These are phyloP conservation scores for Alternaria tenuissima DNA, from an alignment of 2,329 filamentous ascomycete genomes.

Conservation along the genomic window DNA sequence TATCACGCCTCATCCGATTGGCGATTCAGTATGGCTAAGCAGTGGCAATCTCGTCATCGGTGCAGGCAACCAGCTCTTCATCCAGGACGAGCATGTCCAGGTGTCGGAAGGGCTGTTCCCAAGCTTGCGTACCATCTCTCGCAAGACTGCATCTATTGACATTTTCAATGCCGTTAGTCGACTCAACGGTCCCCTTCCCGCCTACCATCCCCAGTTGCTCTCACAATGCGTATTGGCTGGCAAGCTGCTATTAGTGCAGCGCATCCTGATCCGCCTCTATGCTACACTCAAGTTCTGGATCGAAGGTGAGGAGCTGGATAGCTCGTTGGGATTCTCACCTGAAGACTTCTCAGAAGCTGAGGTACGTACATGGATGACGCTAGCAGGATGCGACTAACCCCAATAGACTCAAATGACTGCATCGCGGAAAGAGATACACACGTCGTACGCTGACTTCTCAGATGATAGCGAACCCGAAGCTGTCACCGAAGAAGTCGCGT, in stretches of 20 bases:
- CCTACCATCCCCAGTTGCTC: constrained; percentile 92
- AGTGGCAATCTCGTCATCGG: constrained; percentile 87
- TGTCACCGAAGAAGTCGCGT: constrained; percentile 76
- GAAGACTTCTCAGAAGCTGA: constrained; percentile 59
- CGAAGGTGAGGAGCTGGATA: constrained; percentile 81
- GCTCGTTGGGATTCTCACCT: constrained; percentile 70
- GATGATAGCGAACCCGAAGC: constrained; percentile 67
- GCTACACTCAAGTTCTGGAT: constrained; percentile 82
- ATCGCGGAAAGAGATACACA: constrained; percentile 58
- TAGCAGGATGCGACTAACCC: constrained; percentile 9
- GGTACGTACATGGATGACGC: constrained; percentile 42
- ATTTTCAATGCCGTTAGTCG: constrained; percentile 83
- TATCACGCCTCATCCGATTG: constrained; percentile 87
- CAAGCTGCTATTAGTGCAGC: constrained; percentile 75
- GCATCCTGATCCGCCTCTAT: constrained; percentile 75
- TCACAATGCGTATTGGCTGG: constrained; percentile 86
- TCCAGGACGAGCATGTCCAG: constrained; percentile 79
- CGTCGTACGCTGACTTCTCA: constrained; percentile 61
- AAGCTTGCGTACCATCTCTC: constrained; percentile 60
- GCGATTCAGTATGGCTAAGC: constrained; percentile 89
- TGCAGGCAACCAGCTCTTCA: constrained; percentile 88
- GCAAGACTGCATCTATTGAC: constrained; percentile 65
- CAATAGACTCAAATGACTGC: constrained; percentile 49
- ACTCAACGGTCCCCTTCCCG: constrained; percentile 84
- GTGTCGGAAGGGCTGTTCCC: constrained; percentile 67